These are phyloP conservation scores for Trichaptum fuscoviolaceum DNA, from an alignment of 768 basidiomycete genomes.

Conservation along the genomic window DNA sequence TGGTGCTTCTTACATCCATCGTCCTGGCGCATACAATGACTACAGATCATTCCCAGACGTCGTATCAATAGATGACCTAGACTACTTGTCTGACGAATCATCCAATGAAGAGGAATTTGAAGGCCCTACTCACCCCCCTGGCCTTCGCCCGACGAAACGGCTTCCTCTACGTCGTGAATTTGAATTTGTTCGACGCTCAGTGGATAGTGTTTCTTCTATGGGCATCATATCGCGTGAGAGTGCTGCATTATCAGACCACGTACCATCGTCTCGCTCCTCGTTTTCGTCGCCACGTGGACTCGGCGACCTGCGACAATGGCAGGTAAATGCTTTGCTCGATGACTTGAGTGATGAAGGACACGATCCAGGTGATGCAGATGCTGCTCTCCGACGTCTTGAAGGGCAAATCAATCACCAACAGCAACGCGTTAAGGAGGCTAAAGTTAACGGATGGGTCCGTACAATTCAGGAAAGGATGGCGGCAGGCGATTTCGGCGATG, in stretches of 20 bases:
- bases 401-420: constrained; percentile 76
- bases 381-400: constrained; percentile 74
- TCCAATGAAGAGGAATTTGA: constrained; percentile 48
- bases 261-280: constrained; percentile 27
- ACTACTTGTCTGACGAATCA: constrained; percentile 66
- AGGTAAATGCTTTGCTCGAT: constrained; percentile 72
- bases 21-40: neutral
- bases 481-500: constrained; percentile 58
- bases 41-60: constrained; percentile 36
- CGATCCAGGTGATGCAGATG: constrained; percentile 69
- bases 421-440: constrained; percentile 64
- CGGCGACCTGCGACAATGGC: constrained; percentile 68
- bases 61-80: constrained; percentile 73
- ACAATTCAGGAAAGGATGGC: constrained; percentile 63
- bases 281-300: constrained; percentile 35
- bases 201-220: constrained; percentile 73
- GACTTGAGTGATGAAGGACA: constrained; percentile 68
- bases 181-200: constrained; percentile 70
- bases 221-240: constrained; percentile 60
- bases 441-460: constrained; percentile 80
- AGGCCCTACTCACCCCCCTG: constrained; percentile 40
- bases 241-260: constrained; percentile 40
- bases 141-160: constrained; percentile 50
- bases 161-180: constrained; percentile 76
- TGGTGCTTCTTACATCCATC: neutral